phyloP scores from a whole-genome alignment of 1,284 basidiomycete genomes.

The Ceratobasidium sp. region DNA sequence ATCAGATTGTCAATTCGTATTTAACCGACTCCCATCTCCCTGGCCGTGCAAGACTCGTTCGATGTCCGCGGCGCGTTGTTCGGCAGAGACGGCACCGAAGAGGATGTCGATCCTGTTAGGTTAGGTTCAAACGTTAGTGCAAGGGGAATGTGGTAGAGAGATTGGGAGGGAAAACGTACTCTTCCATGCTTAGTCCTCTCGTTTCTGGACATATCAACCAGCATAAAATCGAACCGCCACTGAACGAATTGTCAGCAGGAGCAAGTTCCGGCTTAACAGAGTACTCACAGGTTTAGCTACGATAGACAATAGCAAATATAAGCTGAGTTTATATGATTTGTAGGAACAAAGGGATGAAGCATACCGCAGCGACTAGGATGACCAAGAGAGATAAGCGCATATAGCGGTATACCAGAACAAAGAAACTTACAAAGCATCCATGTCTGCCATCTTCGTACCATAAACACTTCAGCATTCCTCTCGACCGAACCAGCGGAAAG shows the following conservation, averaged over 20 bases:
- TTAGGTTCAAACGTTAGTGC: background rate
- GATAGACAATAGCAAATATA: background rate
- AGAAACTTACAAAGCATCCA: slow-evolving; percentile 48
- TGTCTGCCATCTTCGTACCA: slow-evolving; percentile 31
- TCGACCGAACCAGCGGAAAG: no score
- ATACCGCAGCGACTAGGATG: slow-evolving; percentile 41
- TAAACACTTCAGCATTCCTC: background rate
- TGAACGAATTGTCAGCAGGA: background rate
- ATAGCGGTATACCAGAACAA: background rate
- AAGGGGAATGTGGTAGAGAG: background rate
- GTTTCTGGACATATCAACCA: slow-evolving; percentile 49
- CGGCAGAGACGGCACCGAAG: slow-evolving; percentile 47
- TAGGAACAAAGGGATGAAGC: background rate
- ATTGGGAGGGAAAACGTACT: slow-evolving; percentile 24
- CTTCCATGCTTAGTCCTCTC: slow-evolving; percentile 48
- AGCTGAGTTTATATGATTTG: background rate
- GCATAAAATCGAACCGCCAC: slow-evolving; percentile 45
- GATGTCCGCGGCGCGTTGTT: slow-evolving; percentile 44
- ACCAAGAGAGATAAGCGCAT: background rate
- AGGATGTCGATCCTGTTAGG: slow-evolving; percentile 46
- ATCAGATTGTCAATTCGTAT: slow-evolving; percentile 2
- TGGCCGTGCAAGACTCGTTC: slow-evolving; percentile 32
- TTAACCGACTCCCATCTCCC: slow-evolving; percentile 33
- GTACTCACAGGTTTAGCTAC: slow-evolving; percentile 47
- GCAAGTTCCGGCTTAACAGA: background rate